Conservation (phyloP, 306 rosid species). For the Vigna radiata region DNA sequence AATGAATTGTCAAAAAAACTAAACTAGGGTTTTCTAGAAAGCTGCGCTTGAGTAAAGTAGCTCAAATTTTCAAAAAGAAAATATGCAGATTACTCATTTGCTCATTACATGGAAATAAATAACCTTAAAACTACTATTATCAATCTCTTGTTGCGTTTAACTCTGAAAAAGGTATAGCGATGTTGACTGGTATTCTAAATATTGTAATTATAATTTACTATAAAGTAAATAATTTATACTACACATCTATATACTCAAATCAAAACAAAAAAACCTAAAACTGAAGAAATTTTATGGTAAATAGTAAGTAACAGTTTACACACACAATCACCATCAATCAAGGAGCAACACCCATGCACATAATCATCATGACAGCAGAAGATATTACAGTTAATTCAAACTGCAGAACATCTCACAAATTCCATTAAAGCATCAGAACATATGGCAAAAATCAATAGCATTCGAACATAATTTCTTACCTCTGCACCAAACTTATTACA, state of each 20-base stretch:
- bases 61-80: background rate
- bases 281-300: background rate
- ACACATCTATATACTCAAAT: background rate
- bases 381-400: too few species aligned
- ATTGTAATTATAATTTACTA: background rate
- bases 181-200: background rate
- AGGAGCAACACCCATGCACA: background rate
- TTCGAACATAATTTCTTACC: too few species aligned
- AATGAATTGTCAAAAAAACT: background rate
- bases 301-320: background rate
- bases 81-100: conserved; percentile 3
- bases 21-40: background rate
- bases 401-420: too few species aligned
- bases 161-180: background rate
- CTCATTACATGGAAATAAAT: background rate
- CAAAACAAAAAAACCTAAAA: background rate
- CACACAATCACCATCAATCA: background rate
- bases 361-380: too few species aligned
- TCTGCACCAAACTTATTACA: too few species aligned
- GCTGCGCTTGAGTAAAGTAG: background rate
- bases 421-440: too few species aligned
- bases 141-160: background rate
- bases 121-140: background rate
- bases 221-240: background rate
- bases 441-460: too few species aligned